Percentiles rank a stretch among this genome's conserved stretches.
phyloP scores from a whole-genome alignment of 176 grass and related monocot species.

The Saccharum officinarum region DNA sequence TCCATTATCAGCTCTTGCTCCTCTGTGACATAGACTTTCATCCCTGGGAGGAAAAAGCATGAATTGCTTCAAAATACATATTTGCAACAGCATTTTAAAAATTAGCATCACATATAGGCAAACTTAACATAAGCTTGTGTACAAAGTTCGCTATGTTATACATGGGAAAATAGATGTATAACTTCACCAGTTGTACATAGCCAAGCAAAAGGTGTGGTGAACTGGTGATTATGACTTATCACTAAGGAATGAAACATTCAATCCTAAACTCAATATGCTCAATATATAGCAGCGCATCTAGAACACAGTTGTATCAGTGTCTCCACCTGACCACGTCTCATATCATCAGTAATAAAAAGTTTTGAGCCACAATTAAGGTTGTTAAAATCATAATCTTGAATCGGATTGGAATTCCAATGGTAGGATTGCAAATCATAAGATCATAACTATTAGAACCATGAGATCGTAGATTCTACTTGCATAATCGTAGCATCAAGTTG shows the following conservation, averaged over 20 bases:
- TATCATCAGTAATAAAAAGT: not conserved
- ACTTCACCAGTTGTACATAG: not conserved
- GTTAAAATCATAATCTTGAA: not conserved
- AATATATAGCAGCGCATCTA: conserved; percentile 3
- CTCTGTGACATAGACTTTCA: conserved; percentile 91
- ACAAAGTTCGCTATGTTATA: not conserved
- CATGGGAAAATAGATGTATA: not conserved
- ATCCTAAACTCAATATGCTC: not conserved
- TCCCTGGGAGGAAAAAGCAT: conserved; percentile 58
- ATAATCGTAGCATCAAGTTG: not conserved
- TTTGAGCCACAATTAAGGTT: not conserved
- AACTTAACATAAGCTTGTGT: not conserved
- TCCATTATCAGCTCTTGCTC: conserved; percentile 98
- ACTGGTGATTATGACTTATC: not conserved
- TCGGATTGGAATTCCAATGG: not conserved
- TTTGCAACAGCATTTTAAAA: not conserved
- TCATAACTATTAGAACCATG: not conserved
- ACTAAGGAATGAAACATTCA: not conserved
- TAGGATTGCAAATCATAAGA: not conserved
- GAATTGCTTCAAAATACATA: conserved; percentile 9
- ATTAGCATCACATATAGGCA: conserved; percentile 13
- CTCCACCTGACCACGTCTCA: not conserved
- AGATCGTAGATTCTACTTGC: not conserved
- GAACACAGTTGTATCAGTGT: conserved; percentile 2
- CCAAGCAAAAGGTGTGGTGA: not conserved